A percentile compares a stretch with the other conserved stretches of the same genome.
These are phyloP conservation scores for Aspergillus luchuensis DNA, from an alignment of 2,329 filamentous ascomycete species.

Conservation along the genomic window DNA sequence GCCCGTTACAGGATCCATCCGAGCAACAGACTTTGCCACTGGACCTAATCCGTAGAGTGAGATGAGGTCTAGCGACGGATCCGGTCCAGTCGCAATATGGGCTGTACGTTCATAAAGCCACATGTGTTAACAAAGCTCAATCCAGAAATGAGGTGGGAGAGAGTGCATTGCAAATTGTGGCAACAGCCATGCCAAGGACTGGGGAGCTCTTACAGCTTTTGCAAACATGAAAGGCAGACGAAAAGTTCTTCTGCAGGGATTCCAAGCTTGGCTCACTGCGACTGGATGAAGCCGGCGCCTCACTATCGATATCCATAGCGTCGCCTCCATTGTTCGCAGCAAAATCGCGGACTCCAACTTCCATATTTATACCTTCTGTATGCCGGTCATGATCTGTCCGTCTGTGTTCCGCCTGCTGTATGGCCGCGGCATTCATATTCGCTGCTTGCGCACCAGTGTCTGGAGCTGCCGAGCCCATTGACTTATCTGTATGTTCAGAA, in stretches of 20 bases:
- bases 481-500: constrained; percentile 38
- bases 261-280: constrained; percentile 40
- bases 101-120: constrained; percentile 39
- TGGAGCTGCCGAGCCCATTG: constrained; percentile 26
- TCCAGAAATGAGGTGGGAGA: constrained; percentile 30
- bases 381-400: constrained; percentile 40
- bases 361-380: constrained; percentile 18
- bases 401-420: constrained; percentile 33
- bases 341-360: constrained; percentile 24
- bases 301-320: constrained; percentile 45
- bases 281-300: constrained; percentile 22
- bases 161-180: constrained; percentile 31
- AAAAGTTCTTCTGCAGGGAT: constrained; percentile 49
- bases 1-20: constrained; percentile 62
- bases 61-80: constrained; percentile 61
- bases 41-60: constrained; percentile 59
- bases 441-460: constrained; percentile 19
- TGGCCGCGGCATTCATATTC: constrained; percentile 20
- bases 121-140: constrained; percentile 47
- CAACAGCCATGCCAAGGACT: constrained; percentile 37
- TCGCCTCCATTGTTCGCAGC: constrained; percentile 26
- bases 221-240: constrained; percentile 51
- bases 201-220: constrained; percentile 53
- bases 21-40: constrained; percentile 60
- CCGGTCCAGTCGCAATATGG: constrained; percentile 55